Conservation (phyloP, 2,329 filamentous ascomycete species). For the Cercospora sesami region DNA sequence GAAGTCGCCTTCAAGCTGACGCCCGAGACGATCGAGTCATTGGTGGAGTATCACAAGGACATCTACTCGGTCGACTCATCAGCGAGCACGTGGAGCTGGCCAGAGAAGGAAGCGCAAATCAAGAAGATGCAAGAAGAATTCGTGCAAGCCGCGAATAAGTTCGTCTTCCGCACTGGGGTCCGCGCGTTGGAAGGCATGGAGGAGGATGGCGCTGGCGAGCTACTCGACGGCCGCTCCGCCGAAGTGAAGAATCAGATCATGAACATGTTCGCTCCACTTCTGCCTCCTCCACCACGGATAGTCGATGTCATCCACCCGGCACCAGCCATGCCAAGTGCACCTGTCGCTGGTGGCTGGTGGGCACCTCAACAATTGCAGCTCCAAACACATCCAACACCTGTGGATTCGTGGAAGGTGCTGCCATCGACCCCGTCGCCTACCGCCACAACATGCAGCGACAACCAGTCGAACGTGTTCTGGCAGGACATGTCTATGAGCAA, state of each 20-base stretch:
- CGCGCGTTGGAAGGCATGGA: slow-evolving; percentile 91
- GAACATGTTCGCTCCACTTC: slow-evolving; percentile 77
- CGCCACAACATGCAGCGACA: slow-evolving; percentile 69
- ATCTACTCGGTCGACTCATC: slow-evolving; percentile 89
- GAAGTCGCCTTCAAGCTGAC: slow-evolving; percentile 99
- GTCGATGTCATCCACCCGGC: slow-evolving; percentile 86
- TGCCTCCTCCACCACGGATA: slow-evolving; percentile 83
- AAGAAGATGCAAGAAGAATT: slow-evolving; percentile 98
- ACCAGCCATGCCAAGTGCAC: slow-evolving; percentile 76
- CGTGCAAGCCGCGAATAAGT: slow-evolving; percentile 94
- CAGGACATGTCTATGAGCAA: slow-evolving; percentile 73
- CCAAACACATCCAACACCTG: slow-evolving; percentile 64
- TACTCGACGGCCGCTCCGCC: slow-evolving; percentile 86
- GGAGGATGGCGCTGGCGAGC: slow-evolving; percentile 91
- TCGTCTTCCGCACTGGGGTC: slow-evolving; percentile 87
- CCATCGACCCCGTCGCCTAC: slow-evolving; percentile 80
- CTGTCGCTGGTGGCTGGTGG: slow-evolving; percentile 73
- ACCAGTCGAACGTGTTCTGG: slow-evolving; percentile 72
- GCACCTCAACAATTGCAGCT: slow-evolving; percentile 65
- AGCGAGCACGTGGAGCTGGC: slow-evolving; percentile 88
- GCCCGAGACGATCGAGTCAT: slow-evolving; percentile 84
- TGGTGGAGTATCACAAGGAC: slow-evolving; percentile 95
- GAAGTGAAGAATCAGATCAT: slow-evolving; percentile 88
- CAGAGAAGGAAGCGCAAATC: slow-evolving; percentile 91
- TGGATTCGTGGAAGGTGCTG: slow-evolving; percentile 88